These are phyloP conservation scores for Psilocybe cyanescens DNA, from an alignment of 768 basidiomycete species.

Conservation along the genomic window DNA sequence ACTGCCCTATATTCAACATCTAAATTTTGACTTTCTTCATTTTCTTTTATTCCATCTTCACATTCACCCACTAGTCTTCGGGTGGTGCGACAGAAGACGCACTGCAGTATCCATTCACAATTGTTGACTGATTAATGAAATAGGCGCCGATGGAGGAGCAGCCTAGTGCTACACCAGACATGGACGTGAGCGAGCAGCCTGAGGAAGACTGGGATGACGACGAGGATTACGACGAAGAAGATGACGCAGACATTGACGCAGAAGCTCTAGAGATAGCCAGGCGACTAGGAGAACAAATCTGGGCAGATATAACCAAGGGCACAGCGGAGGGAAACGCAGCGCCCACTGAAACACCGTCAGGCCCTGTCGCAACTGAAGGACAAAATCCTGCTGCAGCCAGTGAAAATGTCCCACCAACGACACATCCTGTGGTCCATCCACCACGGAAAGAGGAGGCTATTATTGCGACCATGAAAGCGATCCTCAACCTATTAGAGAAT, in stretches of 20 bases:
- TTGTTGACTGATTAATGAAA: background rate
- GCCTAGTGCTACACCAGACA: background rate
- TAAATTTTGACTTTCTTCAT: background rate
- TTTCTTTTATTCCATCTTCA: background rate
- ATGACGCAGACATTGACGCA: conserved; percentile 65
- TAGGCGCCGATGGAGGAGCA: conserved; percentile 4
- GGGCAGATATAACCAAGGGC: conserved; percentile 75
- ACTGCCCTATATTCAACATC: background rate
- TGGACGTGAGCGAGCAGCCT: conserved; percentile 10
- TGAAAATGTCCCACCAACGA: background rate
- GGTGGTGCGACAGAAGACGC: background rate
- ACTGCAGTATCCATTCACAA: background rate
- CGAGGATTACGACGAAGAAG: conserved; percentile 57
- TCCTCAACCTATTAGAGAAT: conserved; percentile 59
- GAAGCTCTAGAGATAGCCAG: conserved; percentile 78
- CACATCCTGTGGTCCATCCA: conserved; percentile 6
- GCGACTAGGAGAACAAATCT: conserved; percentile 74
- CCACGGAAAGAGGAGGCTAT: conserved; percentile 56
- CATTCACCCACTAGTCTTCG: background rate
- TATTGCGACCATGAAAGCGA: conserved; percentile 65
- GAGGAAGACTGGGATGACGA: conserved; percentile 42
- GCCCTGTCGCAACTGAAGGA: background rate
- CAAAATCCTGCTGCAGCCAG: background rate
- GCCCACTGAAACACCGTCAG: conserved; percentile 2
- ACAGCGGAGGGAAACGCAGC: conserved; percentile 43